phyloP scores from a whole-genome alignment of 768 basidiomycete genomes.

The Cubamyces lactineus region DNA sequence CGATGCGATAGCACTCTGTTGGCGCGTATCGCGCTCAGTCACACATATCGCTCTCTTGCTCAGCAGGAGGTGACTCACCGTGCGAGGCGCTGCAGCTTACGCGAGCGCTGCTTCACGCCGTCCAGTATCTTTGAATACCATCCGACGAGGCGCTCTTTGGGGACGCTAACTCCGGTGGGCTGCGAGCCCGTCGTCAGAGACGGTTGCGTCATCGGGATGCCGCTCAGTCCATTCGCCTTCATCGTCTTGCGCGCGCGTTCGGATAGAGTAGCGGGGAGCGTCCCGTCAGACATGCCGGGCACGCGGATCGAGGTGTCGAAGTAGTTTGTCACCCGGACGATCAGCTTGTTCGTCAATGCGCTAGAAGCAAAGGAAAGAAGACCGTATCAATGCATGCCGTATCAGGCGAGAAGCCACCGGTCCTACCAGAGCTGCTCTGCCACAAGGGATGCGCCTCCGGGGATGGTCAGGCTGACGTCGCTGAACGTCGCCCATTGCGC shows the following conservation, averaged over 20 bases:
- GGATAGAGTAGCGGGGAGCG: slow-evolving; percentile 11
- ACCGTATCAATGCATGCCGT: background rate
- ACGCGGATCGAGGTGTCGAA: slow-evolving; percentile 93
- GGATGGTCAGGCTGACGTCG: slow-evolving; percentile 85
- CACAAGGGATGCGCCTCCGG: slow-evolving; percentile 86
- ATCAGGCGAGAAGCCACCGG: background rate
- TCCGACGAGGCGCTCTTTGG: slow-evolving; percentile 75
- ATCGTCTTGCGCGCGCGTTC: slow-evolving; percentile 23
- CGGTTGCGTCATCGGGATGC: slow-evolving; percentile 4
- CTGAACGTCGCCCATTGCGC: slow-evolving; percentile 95
- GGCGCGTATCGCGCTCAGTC: slow-evolving; percentile 8
- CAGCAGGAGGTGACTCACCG: slow-evolving; percentile 51
- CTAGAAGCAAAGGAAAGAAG: slow-evolving; percentile 43
- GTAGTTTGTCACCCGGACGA: slow-evolving; percentile 90
- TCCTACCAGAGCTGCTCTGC: slow-evolving; percentile 94
- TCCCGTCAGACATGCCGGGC: slow-evolving; percentile 48
- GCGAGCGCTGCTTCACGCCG: slow-evolving; percentile 86
- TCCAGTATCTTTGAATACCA: slow-evolving; percentile 97
- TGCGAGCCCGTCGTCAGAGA: slow-evolving; percentile 32
- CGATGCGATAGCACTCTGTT: slow-evolving; percentile 74
- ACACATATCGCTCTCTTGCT: background rate
- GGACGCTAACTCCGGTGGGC: slow-evolving; percentile 55
- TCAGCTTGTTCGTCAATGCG: slow-evolving; percentile 88
- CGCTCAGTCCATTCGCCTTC: slow-evolving; percentile 30
- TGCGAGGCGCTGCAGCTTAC: slow-evolving; percentile 93